A percentile compares a stretch with the other conserved stretches of the same genome.
Evolutionary conservation across 1,139 yeast species (phyloP).

Genomic region (Scheffersomyces illinoinensis): DNA sequence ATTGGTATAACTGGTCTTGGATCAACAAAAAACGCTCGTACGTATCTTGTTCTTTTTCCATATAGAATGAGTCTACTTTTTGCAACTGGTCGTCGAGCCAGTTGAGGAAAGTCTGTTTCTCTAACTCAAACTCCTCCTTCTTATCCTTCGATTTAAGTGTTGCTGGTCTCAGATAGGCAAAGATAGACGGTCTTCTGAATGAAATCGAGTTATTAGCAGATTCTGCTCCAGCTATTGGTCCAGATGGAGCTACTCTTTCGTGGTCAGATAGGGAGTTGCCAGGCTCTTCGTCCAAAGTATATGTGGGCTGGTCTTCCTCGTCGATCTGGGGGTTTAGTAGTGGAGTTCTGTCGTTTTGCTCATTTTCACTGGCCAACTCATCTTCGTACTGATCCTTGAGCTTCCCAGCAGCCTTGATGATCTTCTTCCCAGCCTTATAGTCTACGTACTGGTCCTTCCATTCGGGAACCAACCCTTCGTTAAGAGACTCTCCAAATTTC

Average conservation of each 20-base stretch:
- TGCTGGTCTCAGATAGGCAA: constrained; percentile 22
- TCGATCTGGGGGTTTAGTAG: constrained; percentile 5
- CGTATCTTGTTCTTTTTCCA: constrained; percentile 59
- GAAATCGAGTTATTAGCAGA: background rate
- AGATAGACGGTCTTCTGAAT: constrained; percentile 18
- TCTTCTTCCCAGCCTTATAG: constrained; percentile 57
- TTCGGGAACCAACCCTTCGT: constrained; percentile 72
- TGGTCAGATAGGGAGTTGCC: background rate
- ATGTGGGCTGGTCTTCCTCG: background rate
- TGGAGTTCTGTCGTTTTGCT: constrained; percentile 17
- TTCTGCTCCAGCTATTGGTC: background rate
- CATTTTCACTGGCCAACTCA: constrained; percentile 1
- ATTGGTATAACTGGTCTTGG: constrained; percentile 66
- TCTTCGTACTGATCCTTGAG: constrained; percentile 5
- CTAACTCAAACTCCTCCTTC: constrained; percentile 22
- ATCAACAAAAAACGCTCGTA: constrained; percentile 60
- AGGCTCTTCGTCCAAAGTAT: background rate
- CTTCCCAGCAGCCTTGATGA: constrained; percentile 27
- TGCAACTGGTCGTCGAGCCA: constrained; percentile 64
- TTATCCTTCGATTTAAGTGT: constrained; percentile 17
- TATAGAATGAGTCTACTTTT: constrained; percentile 64
- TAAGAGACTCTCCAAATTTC: constrained; percentile 64
- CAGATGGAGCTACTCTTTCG: background rate
- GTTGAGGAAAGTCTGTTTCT: constrained; percentile 45
- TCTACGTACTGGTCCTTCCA: constrained; percentile 83